Base-by-base conservation (phyloP, 2,329 filamentous ascomycete species). In the Curvularia sp. region DNA sequence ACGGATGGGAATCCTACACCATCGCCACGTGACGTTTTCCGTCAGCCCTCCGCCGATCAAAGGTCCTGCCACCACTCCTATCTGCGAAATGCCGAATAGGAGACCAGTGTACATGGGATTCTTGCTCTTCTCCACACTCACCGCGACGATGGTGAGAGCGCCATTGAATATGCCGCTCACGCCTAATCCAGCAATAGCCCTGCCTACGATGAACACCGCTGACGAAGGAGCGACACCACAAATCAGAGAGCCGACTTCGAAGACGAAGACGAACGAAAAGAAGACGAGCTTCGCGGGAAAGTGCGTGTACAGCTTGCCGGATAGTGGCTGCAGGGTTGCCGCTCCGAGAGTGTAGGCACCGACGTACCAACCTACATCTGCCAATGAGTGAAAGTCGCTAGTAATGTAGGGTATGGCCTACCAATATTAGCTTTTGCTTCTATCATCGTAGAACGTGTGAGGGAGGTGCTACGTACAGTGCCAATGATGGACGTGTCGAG, bases 41-140 rank as follows among this genome's bases (percentile, higher is more conserved):
- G 80, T 81, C 13, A 82, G 70, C 2, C 67, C 76, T 13, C 80
- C 80, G 6, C 80, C 80, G 13, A 82, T 59, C 3, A 82, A 58
- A 0, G 80, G 80, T 0, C 79, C 80, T 20, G 67, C 41, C 1
- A 77, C 75, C 9, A 75, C 60, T 4, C 78, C 78, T 9, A 79
- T 57, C 33, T 77, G 73, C 1, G 66, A 53, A 20, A 76, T 64
- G 66, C 65, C 67, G 46, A 75, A 76, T 10, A 70, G 8, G 15
- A 50, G 26, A n/a, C 74, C 55, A 49, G 39, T 41, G 18, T 41
- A 41, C 39, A 41, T 41, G 8, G 39, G 39, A 10, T 18, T 22
- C 39, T 41, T 41, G 10, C 39, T 41, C 39, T 22, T 22, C 4
- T 33, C 31, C 12, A 33, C 31, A 15, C 31, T 33, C 13, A 10